Conservation (phyloP, 371 early-diverging fungal species). For the Circinella umbellata region DNA sequence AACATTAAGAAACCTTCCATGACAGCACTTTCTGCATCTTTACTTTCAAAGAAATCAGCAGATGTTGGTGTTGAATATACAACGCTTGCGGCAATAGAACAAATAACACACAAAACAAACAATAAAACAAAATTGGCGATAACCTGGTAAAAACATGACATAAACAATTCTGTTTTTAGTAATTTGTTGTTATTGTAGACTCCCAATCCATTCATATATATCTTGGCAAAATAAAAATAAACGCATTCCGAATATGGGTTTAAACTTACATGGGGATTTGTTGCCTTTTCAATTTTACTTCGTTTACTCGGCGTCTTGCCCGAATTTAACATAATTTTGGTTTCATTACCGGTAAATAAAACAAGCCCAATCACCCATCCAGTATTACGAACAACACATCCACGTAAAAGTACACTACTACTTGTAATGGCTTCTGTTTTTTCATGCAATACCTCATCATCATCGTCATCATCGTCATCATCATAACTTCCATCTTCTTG, state of each 20-base stretch:
- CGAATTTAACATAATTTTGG: constrained; percentile 90
- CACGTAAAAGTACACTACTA: constrained; percentile 88
- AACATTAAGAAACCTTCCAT: constrained; percentile 60
- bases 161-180: not conserved
- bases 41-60: constrained; percentile 36
- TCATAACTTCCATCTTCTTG: constrained; percentile 13
- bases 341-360: constrained; percentile 87
- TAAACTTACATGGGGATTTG: constrained; percentile 86
- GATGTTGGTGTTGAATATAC: constrained; percentile 37
- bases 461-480: constrained; percentile 26
- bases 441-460: constrained; percentile 44
- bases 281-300: constrained; percentile 92
- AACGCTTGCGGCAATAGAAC: constrained; percentile 68
- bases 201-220: not conserved
- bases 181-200: not conserved
- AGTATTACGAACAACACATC: constrained; percentile 93
- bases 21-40: constrained; percentile 46
- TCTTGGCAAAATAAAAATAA: not conserved
- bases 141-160: constrained; percentile 30
- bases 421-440: constrained; percentile 77
- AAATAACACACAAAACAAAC: constrained; percentile 66
- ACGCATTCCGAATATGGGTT: no score
- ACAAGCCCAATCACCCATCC: constrained; percentile 86
- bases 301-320: constrained; percentile 95
- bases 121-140: constrained; percentile 51